Evolutionary conservation across 164 flowering plant genomes (phyloP), one percentile per base, ranked within the genome.

Genomic region (Kalanchoe fedtschenkoi): DNA sequence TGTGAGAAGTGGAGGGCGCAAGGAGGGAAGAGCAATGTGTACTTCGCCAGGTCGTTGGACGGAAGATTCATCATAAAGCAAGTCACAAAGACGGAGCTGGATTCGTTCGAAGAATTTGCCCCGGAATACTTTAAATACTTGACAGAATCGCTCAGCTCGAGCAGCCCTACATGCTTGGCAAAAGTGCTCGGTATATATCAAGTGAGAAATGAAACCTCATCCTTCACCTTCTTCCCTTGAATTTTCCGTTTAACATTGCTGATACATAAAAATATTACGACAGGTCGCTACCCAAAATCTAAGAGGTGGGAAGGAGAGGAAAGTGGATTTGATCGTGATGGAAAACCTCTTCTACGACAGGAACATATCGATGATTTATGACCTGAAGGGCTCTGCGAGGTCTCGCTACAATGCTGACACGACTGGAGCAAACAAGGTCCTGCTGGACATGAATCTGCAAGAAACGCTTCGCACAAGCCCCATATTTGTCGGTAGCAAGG

Each of bases 281-380:
- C 70, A 88, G 96, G 92, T 88, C 30, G 70, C 80, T 21, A 74
- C 77, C 1, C 83, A 88, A 73, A 77, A 81, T 74, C 35, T 77
- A 62, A 84, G 75, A 71, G 84, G 91, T 60, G 85, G 90, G 17
- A 84, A 72, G 70, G 90, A 86, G 69, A 75, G 66, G 13, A 89
- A 82, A 76, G 81, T 86, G 84, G 89, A 86, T 68, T 63, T 89
- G 67, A 83, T 89, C 89, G 91, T 89, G 75, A 89, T 86, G 96
- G 96, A 89, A 73, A 89, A 89, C 63, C 82, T 89, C 30, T 89
- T 89, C 66, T 89, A 65, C 61, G 66, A 61, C 62, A 86, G 87
- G 73, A 79, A 42, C 56, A 76, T 86, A 21, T 78, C 90, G 2
- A 76, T 78, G 64, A 80, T 83, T 3, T 89, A 89, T 71, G 96